phyloP scores from a whole-genome alignment of 2,329 filamentous ascomycete species.

The Fusarium sp. region DNA sequence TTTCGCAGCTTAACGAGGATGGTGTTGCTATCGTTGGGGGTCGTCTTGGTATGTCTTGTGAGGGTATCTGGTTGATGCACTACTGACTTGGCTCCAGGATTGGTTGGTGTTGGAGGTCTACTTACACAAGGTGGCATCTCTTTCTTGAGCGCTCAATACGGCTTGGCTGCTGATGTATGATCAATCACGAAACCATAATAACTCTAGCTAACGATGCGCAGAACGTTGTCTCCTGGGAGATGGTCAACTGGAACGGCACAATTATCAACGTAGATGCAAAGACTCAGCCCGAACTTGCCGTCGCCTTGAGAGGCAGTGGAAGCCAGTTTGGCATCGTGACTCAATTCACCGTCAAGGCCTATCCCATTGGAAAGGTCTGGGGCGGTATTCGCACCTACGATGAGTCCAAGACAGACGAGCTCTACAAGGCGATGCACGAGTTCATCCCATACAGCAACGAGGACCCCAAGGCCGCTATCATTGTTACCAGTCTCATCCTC shows the following conservation, averaged over 20 bases:
- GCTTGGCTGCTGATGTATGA: constrained; percentile 22
- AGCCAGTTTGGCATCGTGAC: constrained; percentile 21
- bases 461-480: neutral
- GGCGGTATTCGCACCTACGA: constrained; percentile 13
- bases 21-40: constrained; percentile 13
- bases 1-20: neutral
- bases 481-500: neutral
- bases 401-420: neutral
- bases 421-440: constrained; percentile 16
- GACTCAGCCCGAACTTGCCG: constrained; percentile 11
- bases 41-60: neutral
- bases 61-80: rapidly evolving
- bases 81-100: neutral
- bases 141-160: constrained; percentile 20
- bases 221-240: constrained; percentile 19
- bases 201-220: neutral
- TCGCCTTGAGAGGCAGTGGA: constrained; percentile 14
- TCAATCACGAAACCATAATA: rapidly evolving
- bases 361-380: constrained; percentile 8
- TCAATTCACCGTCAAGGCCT: neutral
- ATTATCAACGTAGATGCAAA: constrained; percentile 4
- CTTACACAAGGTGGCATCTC: constrained; percentile 13
- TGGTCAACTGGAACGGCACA: constrained; percentile 16
- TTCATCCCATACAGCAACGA: constrained; percentile 21
- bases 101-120: constrained; percentile 23